Conservation (phyloP, 2,329 filamentous ascomycete genomes). For the Aspergillus uvarum region DNA sequence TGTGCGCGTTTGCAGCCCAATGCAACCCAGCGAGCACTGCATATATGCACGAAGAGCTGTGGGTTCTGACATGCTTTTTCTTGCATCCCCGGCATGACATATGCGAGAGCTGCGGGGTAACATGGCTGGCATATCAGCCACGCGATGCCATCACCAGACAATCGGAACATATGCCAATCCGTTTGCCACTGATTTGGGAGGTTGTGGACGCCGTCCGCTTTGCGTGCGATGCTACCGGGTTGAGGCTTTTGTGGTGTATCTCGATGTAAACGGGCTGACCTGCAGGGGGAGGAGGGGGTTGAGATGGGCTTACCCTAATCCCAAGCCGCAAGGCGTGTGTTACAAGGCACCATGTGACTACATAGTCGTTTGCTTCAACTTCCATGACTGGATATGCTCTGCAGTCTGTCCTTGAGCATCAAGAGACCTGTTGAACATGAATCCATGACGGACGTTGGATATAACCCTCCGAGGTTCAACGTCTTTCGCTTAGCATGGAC, state of each 20-base stretch:
- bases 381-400: neutral
- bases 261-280: neutral
- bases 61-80: constrained; percentile 3
- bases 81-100: constrained; percentile 3
- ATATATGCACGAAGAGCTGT: constrained; percentile 7
- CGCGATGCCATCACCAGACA: constrained; percentile 21
- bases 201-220: neutral
- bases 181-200: neutral
- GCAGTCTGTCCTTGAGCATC: neutral
- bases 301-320: neutral
- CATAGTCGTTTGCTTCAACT: neutral
- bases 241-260: constrained; percentile 2
- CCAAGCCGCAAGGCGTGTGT: neutral
- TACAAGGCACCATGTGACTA: neutral
- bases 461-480: neutral
- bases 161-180: constrained; percentile 3
- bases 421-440: neutral
- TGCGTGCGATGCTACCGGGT: neutral
- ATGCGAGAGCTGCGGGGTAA: constrained; percentile 13
- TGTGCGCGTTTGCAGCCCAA: constrained; percentile 1
- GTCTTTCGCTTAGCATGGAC: neutral
- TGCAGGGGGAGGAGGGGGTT: neutral
- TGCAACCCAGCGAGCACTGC: constrained; percentile 8
- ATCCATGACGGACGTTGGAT: neutral
- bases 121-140: constrained; percentile 13